Percentiles rank a stretch among this genome's conserved stretches.
These are phyloP conservation scores for Lachnellula suecica DNA, from an alignment of 2,329 filamentous ascomycete genomes.

Conservation along the genomic window DNA sequence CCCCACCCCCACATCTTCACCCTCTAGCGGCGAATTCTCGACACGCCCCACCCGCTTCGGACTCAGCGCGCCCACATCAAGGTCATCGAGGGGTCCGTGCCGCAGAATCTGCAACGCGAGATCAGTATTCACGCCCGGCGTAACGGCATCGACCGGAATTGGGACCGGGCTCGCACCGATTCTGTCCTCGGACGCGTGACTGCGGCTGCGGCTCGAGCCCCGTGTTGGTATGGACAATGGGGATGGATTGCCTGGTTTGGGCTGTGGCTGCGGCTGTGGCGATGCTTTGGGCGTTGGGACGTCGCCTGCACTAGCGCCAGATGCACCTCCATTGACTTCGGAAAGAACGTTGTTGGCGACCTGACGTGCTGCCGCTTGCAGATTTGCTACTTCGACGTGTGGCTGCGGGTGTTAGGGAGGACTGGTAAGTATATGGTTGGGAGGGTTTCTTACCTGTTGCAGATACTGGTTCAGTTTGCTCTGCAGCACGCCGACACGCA, in stretches of 20 bases:
- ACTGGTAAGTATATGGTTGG: too few species aligned
- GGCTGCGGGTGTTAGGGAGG: too few species aligned
- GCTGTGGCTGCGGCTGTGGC: neutral
- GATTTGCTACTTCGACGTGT: constrained; percentile 21
- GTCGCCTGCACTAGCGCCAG: neutral
- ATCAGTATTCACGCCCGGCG: neutral
- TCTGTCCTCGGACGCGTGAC: too few species aligned
- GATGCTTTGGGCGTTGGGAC: neutral
- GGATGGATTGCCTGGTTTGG: neutral
- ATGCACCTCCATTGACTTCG: constrained; percentile 10
- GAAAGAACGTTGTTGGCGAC: constrained; percentile 23
- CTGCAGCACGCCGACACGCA: constrained; percentile 84
- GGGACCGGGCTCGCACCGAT: too few species aligned
- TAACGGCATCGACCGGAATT: too few species aligned
- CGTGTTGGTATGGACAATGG: neutral
- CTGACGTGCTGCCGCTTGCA: constrained; percentile 25
- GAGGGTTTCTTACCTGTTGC: constrained; percentile 24
- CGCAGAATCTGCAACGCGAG: neutral
- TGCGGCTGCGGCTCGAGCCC: neutral
- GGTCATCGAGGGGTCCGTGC: neutral
- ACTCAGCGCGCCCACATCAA: neutral
- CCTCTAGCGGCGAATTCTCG: too few species aligned
- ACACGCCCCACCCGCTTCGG: too few species aligned
- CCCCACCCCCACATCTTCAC: too few species aligned
- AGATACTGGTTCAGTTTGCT: constrained; percentile 75